A percentile compares a stretch with the other conserved stretches of the same genome.
Conservation (phyloP, 73 alveolate species). For the Paraurostyla sp. region DNA sequence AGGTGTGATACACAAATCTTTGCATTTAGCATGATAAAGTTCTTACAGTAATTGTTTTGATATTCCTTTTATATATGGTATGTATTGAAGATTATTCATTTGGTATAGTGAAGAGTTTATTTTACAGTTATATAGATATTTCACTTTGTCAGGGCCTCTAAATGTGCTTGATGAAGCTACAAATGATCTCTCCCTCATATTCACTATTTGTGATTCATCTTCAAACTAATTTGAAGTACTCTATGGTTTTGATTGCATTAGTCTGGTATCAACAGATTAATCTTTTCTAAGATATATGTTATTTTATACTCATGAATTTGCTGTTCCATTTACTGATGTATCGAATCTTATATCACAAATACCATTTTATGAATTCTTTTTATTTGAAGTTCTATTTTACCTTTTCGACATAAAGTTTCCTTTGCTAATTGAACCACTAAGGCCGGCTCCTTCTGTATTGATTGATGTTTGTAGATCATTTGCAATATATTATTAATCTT, state of each 20-base stretch:
- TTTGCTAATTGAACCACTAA: background rate
- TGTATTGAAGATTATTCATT: background rate
- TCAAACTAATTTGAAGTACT: background rate
- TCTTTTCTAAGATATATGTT: background rate
- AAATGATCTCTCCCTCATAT: slow-evolving; percentile 32
- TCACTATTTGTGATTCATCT: background rate
- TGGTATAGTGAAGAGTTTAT: background rate
- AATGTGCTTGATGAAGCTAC: background rate
- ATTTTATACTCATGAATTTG: no score
- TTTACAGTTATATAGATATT: background rate
- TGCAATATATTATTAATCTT: background rate
- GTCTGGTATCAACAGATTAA: background rate
- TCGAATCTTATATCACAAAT: no score
- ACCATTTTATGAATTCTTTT: background rate
- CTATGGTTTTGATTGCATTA: background rate
- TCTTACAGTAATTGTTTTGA: background rate
- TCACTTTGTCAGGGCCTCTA: background rate
- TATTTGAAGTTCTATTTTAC: background rate
- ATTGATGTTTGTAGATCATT: no score
- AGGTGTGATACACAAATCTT: background rate
- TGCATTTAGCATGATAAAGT: slow-evolving; percentile 13
- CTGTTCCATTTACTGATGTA: no score
- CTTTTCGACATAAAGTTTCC: slow-evolving; percentile 6
- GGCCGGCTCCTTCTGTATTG: no score
- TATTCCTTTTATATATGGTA: background rate